Evolutionary conservation across 1,284 basidiomycete species (phyloP), one percentile per base, ranked within the genome.

Genomic region (Trichosporon coremiiforme): DNA sequence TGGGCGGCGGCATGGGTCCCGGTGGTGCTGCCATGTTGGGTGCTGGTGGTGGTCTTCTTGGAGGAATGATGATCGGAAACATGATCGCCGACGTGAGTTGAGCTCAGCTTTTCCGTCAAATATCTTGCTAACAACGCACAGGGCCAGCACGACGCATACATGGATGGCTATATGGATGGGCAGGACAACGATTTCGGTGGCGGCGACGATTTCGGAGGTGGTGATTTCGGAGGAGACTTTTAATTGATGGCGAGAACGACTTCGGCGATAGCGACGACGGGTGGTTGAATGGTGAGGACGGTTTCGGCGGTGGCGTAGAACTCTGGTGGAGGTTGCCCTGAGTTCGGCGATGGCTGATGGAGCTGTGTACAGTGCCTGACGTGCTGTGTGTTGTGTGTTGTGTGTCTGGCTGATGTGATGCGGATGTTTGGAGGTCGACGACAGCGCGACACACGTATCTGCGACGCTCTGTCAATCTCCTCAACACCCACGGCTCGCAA

Each of bases 51-150:
- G 81, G 81, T 75, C 71, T 83, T 9, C 70, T 82, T 35, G 82
- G 82, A 53, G 82, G 82, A 62, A 82, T 84, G 82, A 75, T 83
- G 76, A 68, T 84, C 64, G 82, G 79, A 20, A 75, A 80, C 57
- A 79, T 80, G 77, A 80, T 81, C 25, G 35, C 67, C 0, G 74
- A 80, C 70, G 77, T 80, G 64, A 76, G 79, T 75, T 6, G 41
- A n/a, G 2, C 41, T 25, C 25, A 4, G 15, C 0, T 10, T 22
- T 35, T 35, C 33, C 33, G 33, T 10, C 33, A 5, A 15, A 31
- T 2, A 45, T 33, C 5, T 45, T n/a, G 29, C 65, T 68, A n/a
- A 66, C 47, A 8, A 17, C 8, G 3, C 10, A 6, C 55, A 70
- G 66, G 9, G n/a, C 20, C 33, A 65, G 41, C 62, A 79, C 38